A percentile compares a stretch with the other conserved stretches of the same genome.
These are phyloP conservation scores for Beauveria varroae DNA, from an alignment of 2,329 filamentous ascomycete species.

Conservation along the genomic window DNA sequence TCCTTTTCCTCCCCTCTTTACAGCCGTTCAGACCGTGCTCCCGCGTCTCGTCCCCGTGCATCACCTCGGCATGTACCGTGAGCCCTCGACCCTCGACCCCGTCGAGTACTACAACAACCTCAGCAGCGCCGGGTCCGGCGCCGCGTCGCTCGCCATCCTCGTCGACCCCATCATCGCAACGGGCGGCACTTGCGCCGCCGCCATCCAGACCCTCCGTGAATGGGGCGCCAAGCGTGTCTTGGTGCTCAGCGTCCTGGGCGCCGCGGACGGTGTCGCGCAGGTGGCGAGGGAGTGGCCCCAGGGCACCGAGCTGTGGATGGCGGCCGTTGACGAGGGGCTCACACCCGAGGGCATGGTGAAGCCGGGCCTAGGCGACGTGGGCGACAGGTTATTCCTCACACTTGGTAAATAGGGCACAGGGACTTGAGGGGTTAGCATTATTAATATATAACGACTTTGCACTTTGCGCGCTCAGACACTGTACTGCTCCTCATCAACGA, in stretches of 20 bases:
- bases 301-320: constrained; percentile 73
- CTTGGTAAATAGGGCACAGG: constrained; percentile 56
- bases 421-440: background rate
- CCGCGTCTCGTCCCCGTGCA: constrained; percentile 75
- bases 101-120: constrained; percentile 99
- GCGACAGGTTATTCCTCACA: constrained; percentile 82
- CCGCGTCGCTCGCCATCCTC: constrained; percentile 63
- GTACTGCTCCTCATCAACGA: constrained; percentile 70
- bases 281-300: constrained; percentile 67
- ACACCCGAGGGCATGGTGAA: constrained; percentile 82
- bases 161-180: constrained; percentile 93
- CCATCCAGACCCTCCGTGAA: constrained; percentile 80
- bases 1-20: no score
- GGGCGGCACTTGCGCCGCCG: constrained; percentile 80
- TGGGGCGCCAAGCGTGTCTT: constrained; percentile 85
- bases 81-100: constrained; percentile 76
- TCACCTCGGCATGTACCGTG: constrained; percentile 91
- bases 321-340: constrained; percentile 66
- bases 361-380: constrained; percentile 84
- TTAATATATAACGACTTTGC: background rate
- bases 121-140: constrained; percentile 29
- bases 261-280: constrained; percentile 54
- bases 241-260: constrained; percentile 68
- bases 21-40: constrained; percentile 75
- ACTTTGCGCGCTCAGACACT: constrained; percentile 16